These are phyloP conservation scores for Bipolaris cookei DNA, from an alignment of 2,329 filamentous ascomycete species.

Conservation along the genomic window DNA sequence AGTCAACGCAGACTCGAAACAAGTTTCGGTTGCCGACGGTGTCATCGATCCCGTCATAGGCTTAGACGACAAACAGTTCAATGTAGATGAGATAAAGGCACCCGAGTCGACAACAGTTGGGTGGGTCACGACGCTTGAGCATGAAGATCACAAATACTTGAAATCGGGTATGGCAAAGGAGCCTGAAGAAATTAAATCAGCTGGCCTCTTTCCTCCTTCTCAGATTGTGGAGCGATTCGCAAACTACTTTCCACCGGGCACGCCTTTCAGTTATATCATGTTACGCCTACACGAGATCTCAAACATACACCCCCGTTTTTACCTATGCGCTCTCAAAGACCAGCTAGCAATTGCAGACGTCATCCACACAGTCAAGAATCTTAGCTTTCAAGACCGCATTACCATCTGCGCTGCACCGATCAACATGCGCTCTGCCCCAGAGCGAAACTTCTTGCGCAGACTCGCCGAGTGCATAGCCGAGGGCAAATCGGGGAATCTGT, in stretches of 20 bases:
- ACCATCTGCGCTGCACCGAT: constrained; percentile 76
- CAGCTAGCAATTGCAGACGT: constrained; percentile 72
- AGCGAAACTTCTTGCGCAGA: constrained; percentile 61
- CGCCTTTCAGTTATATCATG: constrained; percentile 83
- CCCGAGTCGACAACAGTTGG: constrained; percentile 59
- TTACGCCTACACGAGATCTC: constrained; percentile 74
- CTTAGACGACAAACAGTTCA: constrained; percentile 26
- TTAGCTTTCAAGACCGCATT: constrained; percentile 77
- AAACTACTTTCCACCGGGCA: constrained; percentile 78
- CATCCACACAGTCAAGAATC: constrained; percentile 71
- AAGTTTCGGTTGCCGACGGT: constrained; percentile 8
- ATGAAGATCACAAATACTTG: constrained; percentile 70
- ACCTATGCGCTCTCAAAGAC: constrained; percentile 70
- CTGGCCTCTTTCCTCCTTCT: constrained; percentile 76
- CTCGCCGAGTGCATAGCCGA: constrained; percentile 74
- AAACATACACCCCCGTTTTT: constrained; percentile 68
- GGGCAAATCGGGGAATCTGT: constrained; percentile 69
- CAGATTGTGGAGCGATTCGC: constrained; percentile 76
- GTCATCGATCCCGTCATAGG: constrained; percentile 22
- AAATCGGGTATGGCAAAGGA: constrained; percentile 67
- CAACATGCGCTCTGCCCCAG: constrained; percentile 57
- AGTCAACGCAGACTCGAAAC: constrained; percentile 32
- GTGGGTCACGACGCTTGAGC: constrained; percentile 78
- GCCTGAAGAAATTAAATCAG: constrained; percentile 69
- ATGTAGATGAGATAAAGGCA: not conserved